Evolutionary conservation across 352 stramenopile genomes (phyloP).

Genomic region (Phytophthora fragariaefolia): DNA sequence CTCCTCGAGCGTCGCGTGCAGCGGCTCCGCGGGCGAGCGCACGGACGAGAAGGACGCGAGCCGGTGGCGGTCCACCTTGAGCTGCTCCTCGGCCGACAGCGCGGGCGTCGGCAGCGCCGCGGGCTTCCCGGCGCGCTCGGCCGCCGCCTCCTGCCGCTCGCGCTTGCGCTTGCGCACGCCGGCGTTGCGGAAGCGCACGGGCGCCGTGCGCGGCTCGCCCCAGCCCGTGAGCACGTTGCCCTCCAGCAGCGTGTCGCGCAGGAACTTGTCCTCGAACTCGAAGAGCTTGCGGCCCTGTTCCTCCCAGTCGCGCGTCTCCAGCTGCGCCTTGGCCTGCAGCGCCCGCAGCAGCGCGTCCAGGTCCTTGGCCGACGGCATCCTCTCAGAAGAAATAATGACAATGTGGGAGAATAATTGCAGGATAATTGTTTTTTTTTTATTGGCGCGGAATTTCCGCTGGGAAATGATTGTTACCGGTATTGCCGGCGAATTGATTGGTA

Average conservation of each 20-base stretch:
- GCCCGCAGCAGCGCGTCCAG: constrained; percentile 59
- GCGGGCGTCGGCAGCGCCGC: constrained; percentile 7
- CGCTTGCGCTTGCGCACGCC: constrained; percentile 66
- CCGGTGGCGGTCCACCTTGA: constrained; percentile 70
- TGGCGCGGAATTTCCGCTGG: too few relatives aligned
- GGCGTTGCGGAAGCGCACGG: constrained; percentile 74
- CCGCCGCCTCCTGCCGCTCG: constrained; percentile 51
- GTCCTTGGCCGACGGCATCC: constrained; percentile 41
- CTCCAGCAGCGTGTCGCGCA: constrained; percentile 71
- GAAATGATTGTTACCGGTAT: too few relatives aligned
- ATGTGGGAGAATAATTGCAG: too few relatives aligned
- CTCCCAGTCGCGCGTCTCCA: constrained; percentile 60
- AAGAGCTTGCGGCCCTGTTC: constrained; percentile 78
- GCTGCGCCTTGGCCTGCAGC: constrained; percentile 47
- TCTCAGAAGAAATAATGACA: too few relatives aligned
- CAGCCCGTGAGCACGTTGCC: constrained; percentile 80
- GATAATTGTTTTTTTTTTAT: too few relatives aligned
- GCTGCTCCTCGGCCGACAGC: constrained; percentile 55
- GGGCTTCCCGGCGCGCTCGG: constrained; percentile 26
- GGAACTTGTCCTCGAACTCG: constrained; percentile 77
- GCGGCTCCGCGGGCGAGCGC: constrained; percentile 64
- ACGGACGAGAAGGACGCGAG: constrained; percentile 76
- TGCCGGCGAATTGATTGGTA: too few relatives aligned
- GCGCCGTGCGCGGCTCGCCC: constrained; percentile 67
- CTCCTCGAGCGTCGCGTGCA: constrained; percentile 39